phyloP scores from a whole-genome alignment of 164 flowering plant species.

The Echeveria elegans region DNA sequence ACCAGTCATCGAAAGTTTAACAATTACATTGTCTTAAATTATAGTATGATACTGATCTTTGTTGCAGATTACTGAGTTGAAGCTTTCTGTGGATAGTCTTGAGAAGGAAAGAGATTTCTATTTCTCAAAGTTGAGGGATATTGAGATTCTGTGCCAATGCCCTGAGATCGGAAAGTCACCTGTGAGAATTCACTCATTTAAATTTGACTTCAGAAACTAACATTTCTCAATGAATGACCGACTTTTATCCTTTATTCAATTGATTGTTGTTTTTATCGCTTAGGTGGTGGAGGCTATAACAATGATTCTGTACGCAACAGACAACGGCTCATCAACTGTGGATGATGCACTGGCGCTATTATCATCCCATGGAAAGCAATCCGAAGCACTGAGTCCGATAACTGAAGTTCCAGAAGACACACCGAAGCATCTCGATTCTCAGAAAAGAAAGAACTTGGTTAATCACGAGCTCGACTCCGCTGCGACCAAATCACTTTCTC shows the following conservation, averaged over 20 bases:
- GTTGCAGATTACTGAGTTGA: constrained; percentile 90
- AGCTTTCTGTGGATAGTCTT: constrained; percentile 80
- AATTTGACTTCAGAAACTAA: too few species aligned
- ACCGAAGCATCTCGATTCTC: constrained; percentile 27
- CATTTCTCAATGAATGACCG: too few species aligned
- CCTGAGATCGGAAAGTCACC: constrained; percentile 61
- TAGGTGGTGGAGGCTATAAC: constrained; percentile 72
- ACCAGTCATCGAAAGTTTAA: too few species aligned
- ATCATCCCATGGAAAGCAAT: constrained; percentile 13
- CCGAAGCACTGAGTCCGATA: constrained; percentile 37
- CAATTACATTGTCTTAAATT: background rate
- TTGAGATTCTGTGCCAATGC: constrained; percentile 82
- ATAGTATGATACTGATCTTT: background rate
- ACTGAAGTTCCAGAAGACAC: constrained; percentile 41
- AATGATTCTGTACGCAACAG: constrained; percentile 74
- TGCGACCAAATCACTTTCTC: constrained; percentile 46
- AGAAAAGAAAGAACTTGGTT: constrained; percentile 55
- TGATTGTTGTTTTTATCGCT: constrained; percentile 9
- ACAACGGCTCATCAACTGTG: constrained; percentile 58
- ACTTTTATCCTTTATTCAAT: background rate
- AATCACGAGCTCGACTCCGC: constrained; percentile 58
- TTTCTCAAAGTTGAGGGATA: constrained; percentile 85
- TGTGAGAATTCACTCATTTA: constrained; percentile 24
- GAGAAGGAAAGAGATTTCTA: constrained; percentile 99
- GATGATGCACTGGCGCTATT: constrained; percentile 79